Evolutionary conservation across 768 basidiomycete genomes (phyloP).

Genomic region (Auricularia auricula-judae): DNA sequence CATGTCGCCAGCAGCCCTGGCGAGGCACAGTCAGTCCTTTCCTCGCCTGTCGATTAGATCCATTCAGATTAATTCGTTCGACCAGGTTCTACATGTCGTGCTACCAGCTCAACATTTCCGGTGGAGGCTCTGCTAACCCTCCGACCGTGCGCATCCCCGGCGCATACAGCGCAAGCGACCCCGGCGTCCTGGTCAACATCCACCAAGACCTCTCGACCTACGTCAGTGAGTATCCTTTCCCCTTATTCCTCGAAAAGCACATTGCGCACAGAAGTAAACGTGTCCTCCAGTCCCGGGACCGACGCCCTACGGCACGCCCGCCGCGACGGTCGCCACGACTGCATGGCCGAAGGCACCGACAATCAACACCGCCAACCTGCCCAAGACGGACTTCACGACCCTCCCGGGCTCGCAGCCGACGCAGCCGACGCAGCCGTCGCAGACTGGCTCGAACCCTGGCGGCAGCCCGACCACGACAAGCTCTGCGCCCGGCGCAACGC

Average conservation of each 20-base stretch:
- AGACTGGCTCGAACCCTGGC: not conserved
- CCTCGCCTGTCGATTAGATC: not conserved
- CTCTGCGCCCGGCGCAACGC: not conserved
- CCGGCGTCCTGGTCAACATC: constrained; percentile 31
- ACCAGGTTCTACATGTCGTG: constrained; percentile 12
- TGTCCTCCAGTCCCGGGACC: constrained; percentile 30
- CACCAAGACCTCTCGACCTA: constrained; percentile 32
- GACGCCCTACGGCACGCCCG: constrained; percentile 33
- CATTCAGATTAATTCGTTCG: not conserved
- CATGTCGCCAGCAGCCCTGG: not conserved
- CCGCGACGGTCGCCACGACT: constrained; percentile 30
- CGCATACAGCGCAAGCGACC: constrained; percentile 2
- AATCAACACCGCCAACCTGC: constrained; percentile 39
- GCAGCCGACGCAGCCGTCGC: not conserved
- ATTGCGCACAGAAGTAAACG: not conserved
- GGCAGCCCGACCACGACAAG: not conserved
- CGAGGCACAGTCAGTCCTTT: not conserved
- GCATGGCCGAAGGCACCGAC: constrained; percentile 36
- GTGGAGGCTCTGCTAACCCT: constrained; percentile 2
- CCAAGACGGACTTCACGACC: constrained; percentile 23
- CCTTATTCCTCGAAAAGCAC: not conserved
- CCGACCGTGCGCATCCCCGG: constrained; percentile 2
- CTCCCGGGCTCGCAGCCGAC: not conserved
- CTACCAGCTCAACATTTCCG: constrained; percentile 3
- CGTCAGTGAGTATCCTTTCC: constrained; percentile 8